phyloP scores from a whole-genome alignment of 2,329 filamentous ascomycete genomes.

The Pseudocercospora eumusae region DNA sequence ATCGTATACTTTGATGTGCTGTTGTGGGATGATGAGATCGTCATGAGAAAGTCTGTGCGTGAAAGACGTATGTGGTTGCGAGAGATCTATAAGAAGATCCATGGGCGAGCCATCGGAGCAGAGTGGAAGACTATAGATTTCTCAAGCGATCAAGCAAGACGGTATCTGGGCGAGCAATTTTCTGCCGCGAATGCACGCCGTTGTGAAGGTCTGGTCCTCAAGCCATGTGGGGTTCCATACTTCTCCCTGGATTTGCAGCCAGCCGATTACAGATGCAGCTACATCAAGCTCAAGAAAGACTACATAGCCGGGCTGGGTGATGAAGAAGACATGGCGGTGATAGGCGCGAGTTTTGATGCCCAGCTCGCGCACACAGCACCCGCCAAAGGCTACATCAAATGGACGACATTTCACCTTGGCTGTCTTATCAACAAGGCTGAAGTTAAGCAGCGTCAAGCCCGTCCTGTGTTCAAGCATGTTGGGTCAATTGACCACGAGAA shows the following conservation, averaged over 20 bases:
- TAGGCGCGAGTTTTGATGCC: conserved; percentile 73
- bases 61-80: conserved; percentile 63
- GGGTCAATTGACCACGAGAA: conserved; percentile 53
- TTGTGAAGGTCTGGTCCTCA: conserved; percentile 79
- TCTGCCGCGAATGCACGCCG: conserved; percentile 64
- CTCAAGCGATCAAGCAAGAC: conserved; percentile 50
- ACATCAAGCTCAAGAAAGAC: conserved; percentile 86
- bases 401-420: conserved; percentile 79
- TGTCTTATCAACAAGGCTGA: conserved; percentile 70
- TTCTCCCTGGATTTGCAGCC: conserved; percentile 49
- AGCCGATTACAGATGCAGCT: conserved; percentile 27
- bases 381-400: conserved; percentile 52
- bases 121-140: conserved; percentile 70
- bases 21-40: conserved; percentile 56
- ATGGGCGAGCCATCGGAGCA: conserved; percentile 67
- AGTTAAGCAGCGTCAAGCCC: conserved; percentile 53
- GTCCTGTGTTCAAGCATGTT: conserved; percentile 66
- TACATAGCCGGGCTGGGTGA: conserved; percentile 79
- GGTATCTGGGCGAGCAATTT: conserved; percentile 64
- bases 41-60: conserved; percentile 57
- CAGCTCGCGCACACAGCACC: conserved; percentile 60
- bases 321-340: conserved; percentile 76
- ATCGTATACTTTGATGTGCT: conserved; percentile 64
- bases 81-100: conserved; percentile 55
- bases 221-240: conserved; percentile 74